Base-by-base conservation (phyloP, 176 grass and related monocot genomes). In the Sorghum bicolor region DNA sequence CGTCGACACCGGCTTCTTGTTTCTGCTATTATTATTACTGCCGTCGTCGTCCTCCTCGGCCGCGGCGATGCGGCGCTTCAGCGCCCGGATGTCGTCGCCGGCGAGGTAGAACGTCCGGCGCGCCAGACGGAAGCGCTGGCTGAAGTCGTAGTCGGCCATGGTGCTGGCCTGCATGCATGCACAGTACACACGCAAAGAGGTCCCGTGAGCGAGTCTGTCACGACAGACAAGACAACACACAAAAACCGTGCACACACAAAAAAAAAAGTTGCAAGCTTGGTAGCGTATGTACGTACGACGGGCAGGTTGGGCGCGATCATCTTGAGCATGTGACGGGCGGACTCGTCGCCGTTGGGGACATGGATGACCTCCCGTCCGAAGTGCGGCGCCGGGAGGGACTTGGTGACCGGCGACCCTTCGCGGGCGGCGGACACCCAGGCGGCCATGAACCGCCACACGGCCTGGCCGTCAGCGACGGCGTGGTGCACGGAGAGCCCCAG, bases 401-500 rank as follows among this genome's bases (percentile, higher is more conserved):
- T n/a, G 48, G 64, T 24, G 36, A 62, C 86, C 3, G 84, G 77
- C 2, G 80, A 33, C 0, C 77, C 81, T 4, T 33, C 81, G 17
- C 82, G 65, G 5, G 77, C 79, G 24, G 81, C 72, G 9, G 77
- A 39, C 5, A 75, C 64, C 88, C 91, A 93, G 0, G 88, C 72
- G 4, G 57, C 68, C 4, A 83, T 31, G 88, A 93, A 93, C 61
- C 32, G 24, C 81, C 81, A 85, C 13, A 85, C 45, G 8, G 82
- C 85, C 61, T 63, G 60, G 4, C 88, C 88, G 33, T 93, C 88
- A 24, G 70, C 85, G 29, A 88, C 55, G 39, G 82, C 85, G 28
- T 93, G 91, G 78, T 83, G 85, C 19, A 88, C 70, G 24, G 88
- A 79, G 28, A 89, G 1, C 5, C 91, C 91, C 9, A 90, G 22